phyloP scores from a whole-genome alignment of 2,329 filamentous ascomycete species.

The Aciculosporium take region DNA sequence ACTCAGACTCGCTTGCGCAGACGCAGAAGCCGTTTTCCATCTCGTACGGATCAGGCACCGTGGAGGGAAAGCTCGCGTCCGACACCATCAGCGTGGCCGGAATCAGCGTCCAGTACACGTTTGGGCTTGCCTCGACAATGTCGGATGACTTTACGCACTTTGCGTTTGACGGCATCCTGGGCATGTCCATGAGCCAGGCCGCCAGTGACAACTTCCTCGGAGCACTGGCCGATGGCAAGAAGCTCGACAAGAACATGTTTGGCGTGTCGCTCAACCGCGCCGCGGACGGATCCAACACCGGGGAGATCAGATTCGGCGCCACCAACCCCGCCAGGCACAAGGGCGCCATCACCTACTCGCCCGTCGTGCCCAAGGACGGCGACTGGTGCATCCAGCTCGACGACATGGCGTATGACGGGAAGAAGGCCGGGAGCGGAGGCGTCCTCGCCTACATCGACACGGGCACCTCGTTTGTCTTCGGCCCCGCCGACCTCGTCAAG shows the following conservation, averaged over 20 bases:
- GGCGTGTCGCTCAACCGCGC: conserved; percentile 56
- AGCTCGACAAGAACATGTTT: conserved; percentile 51
- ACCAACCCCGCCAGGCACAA: conserved; percentile 52
- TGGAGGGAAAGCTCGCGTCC: conserved; percentile 49
- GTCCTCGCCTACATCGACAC: conserved; percentile 64
- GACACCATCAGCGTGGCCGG: conserved; percentile 56
- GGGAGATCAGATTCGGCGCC: conserved; percentile 64
- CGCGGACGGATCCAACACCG: conserved; percentile 51
- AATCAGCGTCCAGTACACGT: conserved; percentile 47
- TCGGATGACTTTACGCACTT: conserved; percentile 64
- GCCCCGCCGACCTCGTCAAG: conserved; percentile 51
- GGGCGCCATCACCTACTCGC: conserved; percentile 54
- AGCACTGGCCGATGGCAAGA: conserved; percentile 38
- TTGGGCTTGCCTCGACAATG: conserved; percentile 59
- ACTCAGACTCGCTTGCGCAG: conserved; percentile 49
- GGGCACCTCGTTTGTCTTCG: conserved; percentile 67
- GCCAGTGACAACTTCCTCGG: conserved; percentile 54
- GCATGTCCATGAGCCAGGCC: conserved; percentile 51
- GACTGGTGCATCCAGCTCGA: conserved; percentile 64
- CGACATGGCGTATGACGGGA: conserved; percentile 48
- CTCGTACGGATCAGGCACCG: conserved; percentile 62
- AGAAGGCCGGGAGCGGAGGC: conserved; percentile 39
- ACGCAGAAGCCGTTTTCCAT: conserved; percentile 46
- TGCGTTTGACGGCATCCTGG: conserved; percentile 78
- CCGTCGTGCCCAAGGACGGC: conserved; percentile 31